Evolutionary conservation across 257 asterid genomes (phyloP), one percentile per base, ranked within the genome.

Genomic region (Jacaranda mimosifolia): DNA sequence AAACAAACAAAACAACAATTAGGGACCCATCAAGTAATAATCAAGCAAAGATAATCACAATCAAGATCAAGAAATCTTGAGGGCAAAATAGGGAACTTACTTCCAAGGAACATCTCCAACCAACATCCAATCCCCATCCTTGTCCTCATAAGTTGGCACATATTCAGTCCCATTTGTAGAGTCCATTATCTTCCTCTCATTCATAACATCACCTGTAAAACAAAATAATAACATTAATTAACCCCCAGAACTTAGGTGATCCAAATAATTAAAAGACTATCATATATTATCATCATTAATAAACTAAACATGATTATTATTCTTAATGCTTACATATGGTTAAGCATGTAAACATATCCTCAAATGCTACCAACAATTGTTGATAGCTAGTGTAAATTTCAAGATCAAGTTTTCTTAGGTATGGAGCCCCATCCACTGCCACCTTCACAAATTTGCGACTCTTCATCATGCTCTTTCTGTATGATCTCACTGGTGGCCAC

Each of bases 381-480:
- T 86, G 81, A 77, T 92, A 90, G 80, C 89, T 75, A 26, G 65
- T 60, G 83, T 81, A 87, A 57, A 73, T 46, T 46, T 90, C 83
- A 78, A 92, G 86, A 82, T 90, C 96, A 73, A 86, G 81, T 78
- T 92, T 92, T 75, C 97, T 87, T 18, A 88, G 84, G 78, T 84
- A 92, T 6, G 97, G 96, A 74, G 94, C 90, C n/a, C 96, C 97
- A 70, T 92, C 96, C 55, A 86, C 90, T 0, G 92, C 97, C 85
- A 92, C 94, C 82, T 90, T 92, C 79, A 92, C 96, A 65, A 82
- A 90, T 69, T 86, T 92, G 79, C 92, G 26, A 9, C 70, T 68
- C 72, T 84, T 88, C 66, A 73, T 79, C 81, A 83, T 71, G 71
- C 85, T 88, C 85, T 81, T 92, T 60, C 89, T 77, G 75, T 81